These are phyloP conservation scores for Rubroboletus pulcherrimus DNA, from an alignment of 768 basidiomycete species.

Conservation along the genomic window DNA sequence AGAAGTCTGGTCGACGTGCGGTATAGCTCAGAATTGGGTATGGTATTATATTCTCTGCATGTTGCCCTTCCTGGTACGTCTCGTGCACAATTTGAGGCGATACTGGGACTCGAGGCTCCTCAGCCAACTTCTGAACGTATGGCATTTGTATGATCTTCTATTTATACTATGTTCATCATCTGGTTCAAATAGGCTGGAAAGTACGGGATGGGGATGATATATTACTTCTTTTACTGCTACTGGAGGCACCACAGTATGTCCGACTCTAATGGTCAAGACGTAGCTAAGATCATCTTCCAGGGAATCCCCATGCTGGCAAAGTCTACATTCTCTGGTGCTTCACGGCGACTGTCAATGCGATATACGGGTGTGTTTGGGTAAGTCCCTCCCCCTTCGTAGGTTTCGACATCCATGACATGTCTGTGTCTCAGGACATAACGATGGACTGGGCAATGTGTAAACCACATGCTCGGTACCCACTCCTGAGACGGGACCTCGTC, in stretches of 20 bases:
- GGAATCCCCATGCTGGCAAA: conserved; percentile 38
- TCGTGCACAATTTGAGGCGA: conserved; percentile 85
- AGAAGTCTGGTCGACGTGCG: conserved; percentile 41
- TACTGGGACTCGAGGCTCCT: conserved; percentile 70
- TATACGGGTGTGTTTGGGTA: conserved; percentile 81
- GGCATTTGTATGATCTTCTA: conserved; percentile 18
- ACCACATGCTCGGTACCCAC: conserved; percentile 47
- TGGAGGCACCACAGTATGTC: conserved; percentile 68
- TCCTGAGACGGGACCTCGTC: conserved; percentile 72
- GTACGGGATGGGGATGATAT: conserved; percentile 65
- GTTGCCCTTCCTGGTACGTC: conserved; percentile 71
- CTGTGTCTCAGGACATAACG: conserved; percentile 59
- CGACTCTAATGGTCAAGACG: neutral
- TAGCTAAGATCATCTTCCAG: conserved; percentile 1
- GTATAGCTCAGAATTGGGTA: conserved; percentile 53
- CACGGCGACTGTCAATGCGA: conserved; percentile 54
- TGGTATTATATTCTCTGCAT: conserved; percentile 53
- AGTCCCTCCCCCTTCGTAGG: conserved; percentile 18
- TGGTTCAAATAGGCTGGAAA: conserved; percentile 67
- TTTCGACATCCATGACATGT: neutral
- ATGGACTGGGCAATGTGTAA: conserved; percentile 92
- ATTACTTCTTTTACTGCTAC: conserved; percentile 63
- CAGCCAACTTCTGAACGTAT: conserved; percentile 86
- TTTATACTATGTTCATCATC: neutral
- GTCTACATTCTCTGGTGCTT: conserved; percentile 70